phyloP scores from a whole-genome alignment of 2,329 filamentous ascomycete species.

The Zasmidium cellare region DNA sequence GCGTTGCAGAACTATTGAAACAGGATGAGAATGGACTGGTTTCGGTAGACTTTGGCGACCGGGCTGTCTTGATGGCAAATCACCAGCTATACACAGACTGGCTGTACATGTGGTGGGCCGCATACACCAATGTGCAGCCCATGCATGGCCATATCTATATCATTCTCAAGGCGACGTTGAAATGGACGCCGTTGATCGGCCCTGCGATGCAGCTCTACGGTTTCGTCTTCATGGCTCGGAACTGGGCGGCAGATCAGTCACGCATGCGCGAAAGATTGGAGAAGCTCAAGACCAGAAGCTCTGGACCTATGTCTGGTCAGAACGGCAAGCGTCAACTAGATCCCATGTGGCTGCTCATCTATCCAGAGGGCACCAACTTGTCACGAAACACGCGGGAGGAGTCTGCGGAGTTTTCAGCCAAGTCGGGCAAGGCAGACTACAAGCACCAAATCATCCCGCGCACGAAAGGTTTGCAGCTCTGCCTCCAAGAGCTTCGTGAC shows the following conservation, averaged over 20 bases:
- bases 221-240: conserved; percentile 92
- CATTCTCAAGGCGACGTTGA: conserved; percentile 84
- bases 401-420: conserved; percentile 74
- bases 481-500: conserved; percentile 70
- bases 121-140: conserved; percentile 63
- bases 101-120: conserved; percentile 92
- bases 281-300: conserved; percentile 61
- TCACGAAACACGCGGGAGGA: conserved; percentile 69
- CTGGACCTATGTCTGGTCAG: conserved; percentile 37
- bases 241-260: conserved; percentile 77
- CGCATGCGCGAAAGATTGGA: conserved; percentile 72
- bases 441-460: conserved; percentile 74
- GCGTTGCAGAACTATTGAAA: conserved; percentile 71
- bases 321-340: conserved; percentile 30
- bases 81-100: conserved; percentile 78
- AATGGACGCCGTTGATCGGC: conserved; percentile 78
- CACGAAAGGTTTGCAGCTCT: conserved; percentile 78
- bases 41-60: conserved; percentile 75
- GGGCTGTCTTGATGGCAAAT: conserved; percentile 79
- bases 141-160: conserved; percentile 89
- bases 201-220: conserved; percentile 82
- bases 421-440: conserved; percentile 67
- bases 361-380: conserved; percentile 84
- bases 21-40: conserved; percentile 69
- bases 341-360: conserved; percentile 89